Conservation (phyloP, 306 rosid species). For the Acacia acuminata region DNA sequence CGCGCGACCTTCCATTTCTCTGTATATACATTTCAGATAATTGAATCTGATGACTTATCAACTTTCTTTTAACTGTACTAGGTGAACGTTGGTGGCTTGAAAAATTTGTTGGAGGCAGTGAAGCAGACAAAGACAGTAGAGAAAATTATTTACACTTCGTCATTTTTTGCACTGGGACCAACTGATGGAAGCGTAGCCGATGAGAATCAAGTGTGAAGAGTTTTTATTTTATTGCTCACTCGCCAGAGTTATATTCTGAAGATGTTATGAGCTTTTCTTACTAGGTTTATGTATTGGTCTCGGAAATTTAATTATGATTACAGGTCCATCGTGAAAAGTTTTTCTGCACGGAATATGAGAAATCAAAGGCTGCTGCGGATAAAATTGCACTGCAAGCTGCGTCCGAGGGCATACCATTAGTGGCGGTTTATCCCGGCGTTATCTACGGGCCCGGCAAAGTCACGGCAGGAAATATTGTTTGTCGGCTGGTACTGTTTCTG, state of each 20-base stretch:
- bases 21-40: background rate
- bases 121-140: slow-evolving; percentile 66
- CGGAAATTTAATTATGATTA: background rate
- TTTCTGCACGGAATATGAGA: slow-evolving; percentile 93
- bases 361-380: slow-evolving; percentile 73
- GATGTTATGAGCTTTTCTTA: background rate
- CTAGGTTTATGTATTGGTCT: slow-evolving; percentile 5
- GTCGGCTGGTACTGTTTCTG: slow-evolving; percentile 52
- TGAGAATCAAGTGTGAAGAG: slow-evolving; percentile 61
- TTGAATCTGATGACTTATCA: background rate
- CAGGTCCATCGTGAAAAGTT: slow-evolving; percentile 74
- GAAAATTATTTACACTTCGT: slow-evolving; percentile 80
- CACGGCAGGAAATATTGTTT: slow-evolving; percentile 82
- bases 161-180: slow-evolving; percentile 85
- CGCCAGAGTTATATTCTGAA: background rate
- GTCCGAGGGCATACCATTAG: slow-evolving; percentile 63
- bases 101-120: slow-evolving; percentile 69
- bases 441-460: slow-evolving; percentile 87
- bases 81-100: slow-evolving; percentile 85
- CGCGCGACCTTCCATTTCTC: background rate
- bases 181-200: slow-evolving; percentile 69
- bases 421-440: slow-evolving; percentile 83
- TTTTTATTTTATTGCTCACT: background rate
- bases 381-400: slow-evolving; percentile 77
- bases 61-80: slow-evolving; percentile 10